These are phyloP conservation scores for Fraxinus paxiana DNA, from an alignment of 305 asterid species.

Conservation along the genomic window DNA sequence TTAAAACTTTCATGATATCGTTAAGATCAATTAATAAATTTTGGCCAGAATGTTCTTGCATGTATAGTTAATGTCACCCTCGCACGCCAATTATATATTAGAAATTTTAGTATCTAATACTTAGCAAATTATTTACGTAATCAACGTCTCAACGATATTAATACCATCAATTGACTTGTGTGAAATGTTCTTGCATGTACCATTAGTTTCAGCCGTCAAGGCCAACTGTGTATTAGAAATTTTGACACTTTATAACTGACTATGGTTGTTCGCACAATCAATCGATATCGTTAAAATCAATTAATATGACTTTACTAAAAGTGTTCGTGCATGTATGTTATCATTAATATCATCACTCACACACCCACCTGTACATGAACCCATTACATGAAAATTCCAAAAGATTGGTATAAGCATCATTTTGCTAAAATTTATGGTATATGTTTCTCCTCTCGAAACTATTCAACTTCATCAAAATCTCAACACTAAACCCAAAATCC, in stretches of 20 bases:
- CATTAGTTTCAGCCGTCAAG: background rate
- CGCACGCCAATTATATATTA: background rate
- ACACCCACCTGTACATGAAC: conserved; percentile 2
- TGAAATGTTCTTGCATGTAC: background rate
- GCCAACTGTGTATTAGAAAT: background rate
- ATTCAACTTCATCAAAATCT: conserved; percentile 17
- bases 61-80: background rate
- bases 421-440: conserved; percentile 36
- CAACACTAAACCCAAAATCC: conserved; percentile 25
- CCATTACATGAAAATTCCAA: conserved; percentile 71
- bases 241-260: background rate
- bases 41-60: background rate
- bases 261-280: background rate
- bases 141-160: background rate
- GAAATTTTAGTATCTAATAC: background rate
- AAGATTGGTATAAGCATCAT: conserved; percentile 92
- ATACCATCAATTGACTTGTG: background rate
- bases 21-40: background rate
- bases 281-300: background rate
- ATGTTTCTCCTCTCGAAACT: conserved; percentile 19
- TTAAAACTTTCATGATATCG: background rate
- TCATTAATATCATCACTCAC: background rate
- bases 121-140: background rate
- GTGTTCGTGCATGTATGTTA: background rate
- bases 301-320: background rate